These are phyloP conservation scores for Myriosclerotinia curreyana DNA, from an alignment of 2,329 filamentous ascomycete genomes.

Conservation along the genomic window DNA sequence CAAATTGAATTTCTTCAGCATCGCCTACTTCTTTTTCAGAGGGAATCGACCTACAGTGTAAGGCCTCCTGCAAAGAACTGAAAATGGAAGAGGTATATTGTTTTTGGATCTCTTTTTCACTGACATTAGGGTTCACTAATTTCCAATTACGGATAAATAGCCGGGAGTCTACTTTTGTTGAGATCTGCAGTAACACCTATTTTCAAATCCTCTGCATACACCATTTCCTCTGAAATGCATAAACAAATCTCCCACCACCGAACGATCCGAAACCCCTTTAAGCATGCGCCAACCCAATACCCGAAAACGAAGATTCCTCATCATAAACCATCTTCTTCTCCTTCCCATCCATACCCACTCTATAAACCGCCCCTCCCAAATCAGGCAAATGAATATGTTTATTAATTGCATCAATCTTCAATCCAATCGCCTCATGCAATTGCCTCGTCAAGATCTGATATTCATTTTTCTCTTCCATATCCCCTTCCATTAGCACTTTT, in stretches of 20 bases:
- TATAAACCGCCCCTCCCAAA: constrained; percentile 43
- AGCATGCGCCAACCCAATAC: constrained; percentile 7
- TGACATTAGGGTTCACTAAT: not conserved
- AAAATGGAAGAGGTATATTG: not conserved
- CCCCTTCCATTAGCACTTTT: constrained; percentile 5
- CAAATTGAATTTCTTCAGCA: not conserved
- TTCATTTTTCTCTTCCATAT: constrained; percentile 21
- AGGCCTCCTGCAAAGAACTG: not conserved
- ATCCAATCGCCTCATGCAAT: constrained; percentile 48
- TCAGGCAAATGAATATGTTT: constrained; percentile 43
- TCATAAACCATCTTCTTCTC: constrained; percentile 27
- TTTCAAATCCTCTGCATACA: not conserved
- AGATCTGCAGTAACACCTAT: not conserved
- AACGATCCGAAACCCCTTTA: not conserved
- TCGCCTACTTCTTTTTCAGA: too few species aligned
- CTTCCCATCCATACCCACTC: constrained; percentile 38
- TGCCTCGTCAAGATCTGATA: constrained; percentile 39
- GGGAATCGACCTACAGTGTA: not conserved
- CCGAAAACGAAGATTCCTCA: constrained; percentile 21
- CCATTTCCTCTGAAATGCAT: not conserved
- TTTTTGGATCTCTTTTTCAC: not conserved
- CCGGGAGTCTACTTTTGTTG: not conserved
- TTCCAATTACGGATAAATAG: not conserved
- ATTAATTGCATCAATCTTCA: constrained; percentile 43
- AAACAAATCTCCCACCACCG: too few species aligned